Percentiles rank a stretch among this genome's conserved stretches.
These are phyloP conservation scores for Hygrocybe coccinea DNA, from an alignment of 768 basidiomycete species.

Conservation along the genomic window DNA sequence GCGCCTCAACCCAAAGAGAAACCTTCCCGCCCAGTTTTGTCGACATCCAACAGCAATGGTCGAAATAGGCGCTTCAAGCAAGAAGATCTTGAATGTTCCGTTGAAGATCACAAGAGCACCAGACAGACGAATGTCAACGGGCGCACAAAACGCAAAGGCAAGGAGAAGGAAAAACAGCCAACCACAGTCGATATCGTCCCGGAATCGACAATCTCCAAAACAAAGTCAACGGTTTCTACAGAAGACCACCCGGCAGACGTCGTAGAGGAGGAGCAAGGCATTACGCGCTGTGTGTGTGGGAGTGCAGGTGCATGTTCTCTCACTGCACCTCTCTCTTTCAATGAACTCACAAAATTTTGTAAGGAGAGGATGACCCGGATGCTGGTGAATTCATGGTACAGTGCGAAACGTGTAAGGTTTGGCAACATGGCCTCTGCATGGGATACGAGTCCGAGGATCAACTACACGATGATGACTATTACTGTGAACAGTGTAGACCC, in stretches of 20 bases:
- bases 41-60: constrained; percentile 35
- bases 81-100: constrained; percentile 64
- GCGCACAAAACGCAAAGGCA: constrained; percentile 60
- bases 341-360: constrained; percentile 23
- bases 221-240: constrained; percentile 9
- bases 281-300: constrained; percentile 85
- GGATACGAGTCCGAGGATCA: constrained; percentile 78
- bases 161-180: constrained; percentile 46
- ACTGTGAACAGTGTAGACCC: constrained; percentile 89
- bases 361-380: constrained; percentile 67
- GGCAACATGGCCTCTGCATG: constrained; percentile 98
- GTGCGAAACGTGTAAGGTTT: constrained; percentile 94
- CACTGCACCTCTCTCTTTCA: constrained; percentile 5
- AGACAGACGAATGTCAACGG: constrained; percentile 30
- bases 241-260: constrained; percentile 31
- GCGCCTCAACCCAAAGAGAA: constrained; percentile 47
- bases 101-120: constrained; percentile 51
- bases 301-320: constrained; percentile 55
- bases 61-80: constrained; percentile 64
- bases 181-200: constrained; percentile 22
- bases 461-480: constrained; percentile 77
- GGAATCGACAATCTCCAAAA: constrained; percentile 38
- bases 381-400: constrained; percentile 97
- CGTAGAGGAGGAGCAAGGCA: constrained; percentile 54
- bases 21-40: constrained; percentile 37